These are phyloP conservation scores for Hordeum pubiflorum DNA, from an alignment of 202 grass and related monocot species.

Conservation along the genomic window DNA sequence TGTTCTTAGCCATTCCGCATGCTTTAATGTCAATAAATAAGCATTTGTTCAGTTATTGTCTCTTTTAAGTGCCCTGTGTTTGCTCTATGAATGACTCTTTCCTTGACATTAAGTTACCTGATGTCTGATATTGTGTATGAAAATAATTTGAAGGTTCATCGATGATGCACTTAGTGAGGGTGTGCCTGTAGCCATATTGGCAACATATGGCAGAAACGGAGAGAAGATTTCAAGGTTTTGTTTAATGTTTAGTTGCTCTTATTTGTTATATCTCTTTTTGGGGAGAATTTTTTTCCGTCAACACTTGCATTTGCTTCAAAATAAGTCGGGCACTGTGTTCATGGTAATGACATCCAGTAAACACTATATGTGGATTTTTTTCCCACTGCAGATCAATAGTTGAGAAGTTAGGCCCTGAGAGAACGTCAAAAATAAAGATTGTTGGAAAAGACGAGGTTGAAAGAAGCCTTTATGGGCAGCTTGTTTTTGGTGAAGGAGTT, in stretches of 20 bases:
- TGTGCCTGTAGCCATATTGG: slow-evolving; percentile 59
- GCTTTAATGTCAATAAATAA: slow-evolving; percentile 5
- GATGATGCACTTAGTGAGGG: slow-evolving; percentile 76
- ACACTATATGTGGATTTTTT: not conserved
- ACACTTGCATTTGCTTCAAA: slow-evolving; percentile 1
- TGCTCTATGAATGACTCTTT: slow-evolving; percentile 2
- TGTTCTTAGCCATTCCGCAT: slow-evolving; percentile 13
- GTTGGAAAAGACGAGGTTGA: slow-evolving; percentile 82
- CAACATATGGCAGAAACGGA: slow-evolving; percentile 69
- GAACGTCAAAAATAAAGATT: slow-evolving; percentile 38
- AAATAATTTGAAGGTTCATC: slow-evolving; percentile 63
- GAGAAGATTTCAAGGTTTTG: slow-evolving; percentile 72
- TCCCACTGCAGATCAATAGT: slow-evolving; percentile 14
- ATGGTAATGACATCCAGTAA: not conserved
- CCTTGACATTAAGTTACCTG: slow-evolving; percentile 3
- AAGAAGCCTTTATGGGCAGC: slow-evolving; percentile 84
- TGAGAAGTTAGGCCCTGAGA: slow-evolving; percentile 21
- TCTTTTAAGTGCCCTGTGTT: slow-evolving; percentile 1
- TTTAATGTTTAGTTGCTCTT: not conserved
- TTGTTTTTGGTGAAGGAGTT: slow-evolving; percentile 80
- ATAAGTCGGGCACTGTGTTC: not conserved
- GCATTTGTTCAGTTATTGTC: not conserved
- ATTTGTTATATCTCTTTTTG: not conserved
- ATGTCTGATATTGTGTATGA: slow-evolving; percentile 8
- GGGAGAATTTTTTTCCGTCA: not conserved